Base-by-base conservation (phyloP, 208 protist species). In the Porcisia deanei region DNA sequence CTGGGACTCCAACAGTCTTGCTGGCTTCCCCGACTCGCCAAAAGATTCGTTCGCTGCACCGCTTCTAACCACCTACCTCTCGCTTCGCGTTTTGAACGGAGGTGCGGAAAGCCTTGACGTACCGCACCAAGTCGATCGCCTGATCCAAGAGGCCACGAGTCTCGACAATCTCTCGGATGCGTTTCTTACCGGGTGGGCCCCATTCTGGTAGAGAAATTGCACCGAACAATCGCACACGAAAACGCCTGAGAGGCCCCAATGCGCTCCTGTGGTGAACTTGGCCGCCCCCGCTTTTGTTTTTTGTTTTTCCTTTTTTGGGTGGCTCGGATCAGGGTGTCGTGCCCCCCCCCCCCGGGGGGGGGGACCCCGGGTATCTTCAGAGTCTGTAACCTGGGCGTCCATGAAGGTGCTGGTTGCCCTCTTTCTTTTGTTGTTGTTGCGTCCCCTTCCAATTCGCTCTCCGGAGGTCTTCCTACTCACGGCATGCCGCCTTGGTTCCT, bases 181-280 rank as follows among this genome's bases (percentile, higher is more conserved):
- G 9, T 98, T 93, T 76, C 84, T 98, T 53, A 96, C 91, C 3
- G 95, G 95, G 0, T 98, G 95, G 95, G 92, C 91, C 43, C 95
- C 95, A 9, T 98, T 97, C 81, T 96, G 92, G 95, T 98, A 89
- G 55, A 65, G 54, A 25, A 49, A 6, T 2, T 12, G 4, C 61
- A 25, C n/a, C 22, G 22, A 6, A 41, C 65, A 52, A 22, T 14
- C 3, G 43, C 47, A 55, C 49, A 55, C 20, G 34, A 83, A 45
- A 25, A 57, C 58, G 53, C 20, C 37, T 63, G 47, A 10, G n/a
- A 16, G 55, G 16, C 30, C 47, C 22, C 41, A 67, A 14, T 37
- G 14, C 63, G 47, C 22, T 7, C 0, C 39, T 12, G 16, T 71
- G 18, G 25, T 54, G 66, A 25, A 67, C 30, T 30, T 67, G 5